Conservation (phyloP, 2,329 filamentous ascomycete genomes). For the Dactylellina cionopaga region DNA sequence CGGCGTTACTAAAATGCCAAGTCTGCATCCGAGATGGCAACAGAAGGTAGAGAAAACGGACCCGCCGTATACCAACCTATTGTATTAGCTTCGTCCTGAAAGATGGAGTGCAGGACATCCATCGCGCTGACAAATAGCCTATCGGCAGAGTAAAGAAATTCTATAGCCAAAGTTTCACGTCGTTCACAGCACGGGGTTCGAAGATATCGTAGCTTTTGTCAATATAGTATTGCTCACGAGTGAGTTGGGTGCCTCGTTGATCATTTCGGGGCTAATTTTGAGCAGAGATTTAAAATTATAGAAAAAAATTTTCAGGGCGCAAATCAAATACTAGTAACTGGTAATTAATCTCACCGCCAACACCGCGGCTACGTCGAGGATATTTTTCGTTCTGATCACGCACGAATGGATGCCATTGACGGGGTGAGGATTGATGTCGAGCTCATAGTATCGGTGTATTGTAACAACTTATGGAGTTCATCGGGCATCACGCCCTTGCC, state of each 20-base stretch:
- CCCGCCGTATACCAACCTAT: conserved; percentile 14
- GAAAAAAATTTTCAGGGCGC: background rate
- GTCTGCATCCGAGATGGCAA: conserved; percentile 4
- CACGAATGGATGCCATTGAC: conserved; percentile 3
- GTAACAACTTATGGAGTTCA: conserved; percentile 4
- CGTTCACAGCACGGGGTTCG: conserved; percentile 1
- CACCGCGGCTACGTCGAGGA: background rate
- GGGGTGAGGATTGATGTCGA: conserved; percentile 8
- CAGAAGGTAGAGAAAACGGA: conserved; percentile 7
- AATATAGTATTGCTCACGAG: background rate
- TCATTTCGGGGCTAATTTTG: background rate
- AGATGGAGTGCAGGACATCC: background rate
- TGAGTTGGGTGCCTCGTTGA: conserved; percentile 17
- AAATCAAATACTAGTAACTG: too few relatives aligned
- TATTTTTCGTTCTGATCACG: conserved; percentile 6
- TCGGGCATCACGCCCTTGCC: too few relatives aligned
- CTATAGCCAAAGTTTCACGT: conserved; percentile 2
- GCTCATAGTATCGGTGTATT: conserved; percentile 9
- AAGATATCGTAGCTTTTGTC: conserved; percentile 23
- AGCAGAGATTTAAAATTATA: conserved; percentile 9
- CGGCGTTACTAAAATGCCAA: conserved; percentile 1
- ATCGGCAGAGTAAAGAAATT: background rate
- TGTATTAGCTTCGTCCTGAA: background rate
- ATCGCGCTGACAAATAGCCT: background rate
- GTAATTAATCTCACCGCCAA: background rate